Base-by-base conservation (phyloP, 768 basidiomycete genomes). In the Wakefieldia striispora region DNA sequence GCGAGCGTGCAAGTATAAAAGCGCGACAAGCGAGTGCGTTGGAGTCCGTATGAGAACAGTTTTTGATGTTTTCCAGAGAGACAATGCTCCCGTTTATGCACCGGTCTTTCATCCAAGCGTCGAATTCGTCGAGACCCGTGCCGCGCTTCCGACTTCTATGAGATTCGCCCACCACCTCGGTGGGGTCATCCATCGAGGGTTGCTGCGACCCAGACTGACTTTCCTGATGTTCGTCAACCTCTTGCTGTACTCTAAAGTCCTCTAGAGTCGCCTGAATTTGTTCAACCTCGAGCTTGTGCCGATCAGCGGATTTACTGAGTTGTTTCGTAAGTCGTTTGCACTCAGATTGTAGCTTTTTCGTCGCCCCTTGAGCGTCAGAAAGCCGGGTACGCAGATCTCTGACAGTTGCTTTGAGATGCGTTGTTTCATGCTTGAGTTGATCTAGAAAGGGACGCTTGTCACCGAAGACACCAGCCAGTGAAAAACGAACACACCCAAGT, bases 11-110 rank as follows among this genome's bases (percentile, higher is more conserved):
- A 2, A 29, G 19, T 20, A 29, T 27, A 19, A 49, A 49, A 8
- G 47, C 47, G 17, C 47, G 27, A 35, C 47, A 49, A 11, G 47
- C 47, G n/a, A 49, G 26, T 11, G 35, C 47, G 13, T 49, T 43
- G 35, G 42, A 43, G 34, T 49, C 47, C 16, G 40, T 29, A 14
- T 10, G 10, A 20, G 47, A 29, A 26, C 29, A 13, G 31, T 33
- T 23, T 20, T 40, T 23, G n/a, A 23, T 34, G 33, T 13, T 29
- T 21, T 23, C 45, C 16, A 33, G 6, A 14, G 8, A 34, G 33
- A 27, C 12, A 6, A 40, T 40, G 21, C 37, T 10, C 8, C 34
- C 19, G 1, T 40, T 37, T 36, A 27, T 40, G 16, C 40, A 21
- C 16, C 29, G 34, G 14, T 43, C 35, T 23, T 26, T 33, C 47